Base-by-base conservation (phyloP, 2,329 filamentous ascomycete species). In the Aspergillus pseudotamarii region DNA sequence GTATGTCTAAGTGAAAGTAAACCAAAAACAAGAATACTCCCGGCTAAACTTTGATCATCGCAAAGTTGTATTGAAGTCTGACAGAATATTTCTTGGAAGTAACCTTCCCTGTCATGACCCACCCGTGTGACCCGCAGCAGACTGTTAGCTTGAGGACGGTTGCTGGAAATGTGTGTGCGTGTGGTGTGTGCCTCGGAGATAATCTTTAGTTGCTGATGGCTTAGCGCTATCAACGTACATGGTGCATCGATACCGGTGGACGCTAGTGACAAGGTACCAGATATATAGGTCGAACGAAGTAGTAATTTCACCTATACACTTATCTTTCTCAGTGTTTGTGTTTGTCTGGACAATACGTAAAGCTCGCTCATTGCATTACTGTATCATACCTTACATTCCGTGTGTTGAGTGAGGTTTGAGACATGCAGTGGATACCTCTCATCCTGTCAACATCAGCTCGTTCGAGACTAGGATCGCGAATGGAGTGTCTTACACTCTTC, bases 361-460 rank as follows among this genome's bases (percentile, higher is more conserved):
- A 21, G 8, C 16, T 21, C 21, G 10, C 48, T 14, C 14, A n/a
- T 32, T 34, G 48, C 28, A 6, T 32, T 51, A 51, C 48, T 51
- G 48, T 51, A 51, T 32, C 19, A 51, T 51, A 34, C 48, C 48
- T 51, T 51, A 51, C 48, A 51, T 32, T 32, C 48, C 28, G 48
- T 32, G 28, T 32, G 48, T 34, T n/a, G 16, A 34, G 28, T 30
- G 48, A 32, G 28, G 48, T 34, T 34, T 51, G 28, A 51, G 48
- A 51, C 48, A 51, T 32, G 48, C 48, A 34, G 48, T 51, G 48
- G 48, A 51, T 32, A 51, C 48, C 19, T 51, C 48, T 34, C 48
- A 51, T 51, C 28, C 28, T 34, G 28, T 21, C 19, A 51, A 34
- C 28, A 12, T 6, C 26, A 23, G 21, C 46, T 26, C 19, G 16